These are phyloP conservation scores for Smallanthus sonchifolius DNA, from an alignment of 129 eudicot genomes.

Conservation along the genomic window DNA sequence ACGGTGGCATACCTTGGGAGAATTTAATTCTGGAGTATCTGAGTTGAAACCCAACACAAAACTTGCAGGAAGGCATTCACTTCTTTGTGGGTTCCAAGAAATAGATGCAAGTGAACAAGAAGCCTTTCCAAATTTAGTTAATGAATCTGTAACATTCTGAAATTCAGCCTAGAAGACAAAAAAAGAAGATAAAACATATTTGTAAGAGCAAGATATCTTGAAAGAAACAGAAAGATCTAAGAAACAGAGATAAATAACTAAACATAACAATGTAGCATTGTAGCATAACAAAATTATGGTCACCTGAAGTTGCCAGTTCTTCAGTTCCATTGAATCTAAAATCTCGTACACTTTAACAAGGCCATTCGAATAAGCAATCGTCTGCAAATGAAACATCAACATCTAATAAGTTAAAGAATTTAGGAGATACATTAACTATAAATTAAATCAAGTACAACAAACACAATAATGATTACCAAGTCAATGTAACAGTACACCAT, in stretches of 20 bases:
- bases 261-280: conserved; percentile 2
- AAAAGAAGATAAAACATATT: neutral
- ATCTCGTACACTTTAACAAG: neutral
- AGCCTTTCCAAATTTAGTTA: conserved; percentile 59
- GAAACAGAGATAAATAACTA: neutral
- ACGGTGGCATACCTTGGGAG: conserved; percentile 59
- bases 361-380: neutral
- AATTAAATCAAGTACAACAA: neutral
- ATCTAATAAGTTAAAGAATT: neutral
- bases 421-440: neutral
- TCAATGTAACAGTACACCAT: neutral
- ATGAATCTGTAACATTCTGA: conserved; percentile 78
- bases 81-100: conserved; percentile 82
- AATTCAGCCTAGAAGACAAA: conserved; percentile 64
- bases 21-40: conserved; percentile 58
- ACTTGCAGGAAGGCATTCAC: conserved; percentile 63
- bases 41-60: conserved; percentile 79
- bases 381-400: neutral
- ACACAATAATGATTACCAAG: neutral
- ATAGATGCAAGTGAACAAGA: conserved; percentile 74
- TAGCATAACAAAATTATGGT: neutral
- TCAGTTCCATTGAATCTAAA: conserved; percentile 24
- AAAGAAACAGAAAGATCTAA: neutral
- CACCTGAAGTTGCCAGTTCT: conserved; percentile 78
- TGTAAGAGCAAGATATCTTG: neutral